Conservation (phyloP, 805 yeast genomes). For the Kuraishia floccosa region DNA sequence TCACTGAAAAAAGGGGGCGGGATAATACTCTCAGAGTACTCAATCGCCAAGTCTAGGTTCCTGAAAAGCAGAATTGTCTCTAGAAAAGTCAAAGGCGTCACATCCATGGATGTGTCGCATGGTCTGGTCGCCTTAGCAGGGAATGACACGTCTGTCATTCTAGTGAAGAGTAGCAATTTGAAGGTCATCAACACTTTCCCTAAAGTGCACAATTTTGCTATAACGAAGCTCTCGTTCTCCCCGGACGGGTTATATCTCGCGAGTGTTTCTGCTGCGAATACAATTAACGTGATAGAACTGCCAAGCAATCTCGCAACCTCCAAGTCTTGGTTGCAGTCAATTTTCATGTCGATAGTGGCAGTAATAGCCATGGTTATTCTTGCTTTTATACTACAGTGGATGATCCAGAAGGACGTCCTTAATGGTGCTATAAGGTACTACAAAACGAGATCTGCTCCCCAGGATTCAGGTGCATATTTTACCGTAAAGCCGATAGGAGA, state of each 20-base stretch:
- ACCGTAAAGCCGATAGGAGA: not conserved
- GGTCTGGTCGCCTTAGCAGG: constrained; percentile 45
- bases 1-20: constrained; percentile 30
- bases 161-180: constrained; percentile 43
- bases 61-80: constrained; percentile 29
- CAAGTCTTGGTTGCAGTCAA: constrained; percentile 28
- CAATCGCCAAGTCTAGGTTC: constrained; percentile 27
- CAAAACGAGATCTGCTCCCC: not conserved
- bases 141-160: constrained; percentile 52
- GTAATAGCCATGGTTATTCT: not conserved
- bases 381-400: constrained; percentile 1
- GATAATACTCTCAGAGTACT: constrained; percentile 29
- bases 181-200: constrained; percentile 35
- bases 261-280: constrained; percentile 67
- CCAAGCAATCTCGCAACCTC: constrained; percentile 38
- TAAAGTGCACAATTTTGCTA: constrained; percentile 67
- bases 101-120: constrained; percentile 34
- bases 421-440: not conserved
- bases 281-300: constrained; percentile 49
- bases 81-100: constrained; percentile 41
- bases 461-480: not conserved
- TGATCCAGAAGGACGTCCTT: not conserved
- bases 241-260: constrained; percentile 59
- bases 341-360: constrained; percentile 8
- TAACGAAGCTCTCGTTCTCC: constrained; percentile 62